Conservation (phyloP, 2,329 filamentous ascomycete species). For the Monosporascus sp. region DNA sequence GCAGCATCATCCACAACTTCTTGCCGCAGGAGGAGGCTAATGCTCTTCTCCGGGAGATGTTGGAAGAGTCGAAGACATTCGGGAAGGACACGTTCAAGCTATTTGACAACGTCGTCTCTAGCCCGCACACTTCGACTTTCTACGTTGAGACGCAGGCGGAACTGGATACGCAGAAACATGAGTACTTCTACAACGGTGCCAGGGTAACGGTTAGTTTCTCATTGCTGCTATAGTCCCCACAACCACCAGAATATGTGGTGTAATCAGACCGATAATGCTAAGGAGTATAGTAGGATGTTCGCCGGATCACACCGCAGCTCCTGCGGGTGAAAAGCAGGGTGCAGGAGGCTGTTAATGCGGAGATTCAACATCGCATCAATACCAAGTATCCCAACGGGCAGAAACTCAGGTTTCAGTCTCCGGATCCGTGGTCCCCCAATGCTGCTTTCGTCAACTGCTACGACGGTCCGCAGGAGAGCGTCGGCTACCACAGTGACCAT, state of each 20-base stretch:
- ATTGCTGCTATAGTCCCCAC: not conserved
- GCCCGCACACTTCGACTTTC: constrained; percentile 78
- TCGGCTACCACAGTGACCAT: constrained; percentile 91
- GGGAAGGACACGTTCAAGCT: constrained; percentile 71
- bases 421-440: constrained; percentile 73
- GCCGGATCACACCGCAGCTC: constrained; percentile 71
- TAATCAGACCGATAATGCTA: not conserved
- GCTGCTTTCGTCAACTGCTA: constrained; percentile 96
- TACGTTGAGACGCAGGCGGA: constrained; percentile 75
- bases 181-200: constrained; percentile 83
- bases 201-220: constrained; percentile 50
- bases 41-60: constrained; percentile 66
- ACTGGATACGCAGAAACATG: constrained; percentile 62
- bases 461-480: constrained; percentile 70
- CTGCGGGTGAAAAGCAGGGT: constrained; percentile 64
- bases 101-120: constrained; percentile 81
- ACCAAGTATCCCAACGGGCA: constrained; percentile 61
- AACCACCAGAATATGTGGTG: not conserved
- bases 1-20: constrained; percentile 90
- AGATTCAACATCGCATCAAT: constrained; percentile 67
- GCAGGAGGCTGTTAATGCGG: constrained; percentile 68
- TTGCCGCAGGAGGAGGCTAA: constrained; percentile 68
- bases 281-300: constrained; percentile 54
- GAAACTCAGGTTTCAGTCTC: constrained; percentile 74
- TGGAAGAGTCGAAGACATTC: constrained; percentile 68